phyloP scores from a whole-genome alignment of 208 protist species.

The Herpetomonas muscarum region DNA sequence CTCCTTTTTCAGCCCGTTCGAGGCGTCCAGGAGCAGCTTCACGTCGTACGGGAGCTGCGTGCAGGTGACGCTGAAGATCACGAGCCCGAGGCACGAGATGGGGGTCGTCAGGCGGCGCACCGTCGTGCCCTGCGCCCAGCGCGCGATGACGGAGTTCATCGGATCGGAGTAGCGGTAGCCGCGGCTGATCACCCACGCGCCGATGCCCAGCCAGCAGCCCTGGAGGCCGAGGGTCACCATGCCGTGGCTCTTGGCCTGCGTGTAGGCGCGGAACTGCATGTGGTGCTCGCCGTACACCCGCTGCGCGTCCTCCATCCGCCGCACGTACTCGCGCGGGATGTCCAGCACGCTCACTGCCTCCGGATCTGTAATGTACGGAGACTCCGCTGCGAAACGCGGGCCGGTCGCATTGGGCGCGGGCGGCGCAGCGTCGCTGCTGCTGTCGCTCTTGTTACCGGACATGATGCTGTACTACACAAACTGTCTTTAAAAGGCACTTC shows the following conservation, averaged over 20 bases:
- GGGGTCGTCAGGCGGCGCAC: slow-evolving; percentile 58
- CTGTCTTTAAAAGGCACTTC: no score
- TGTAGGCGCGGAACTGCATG: slow-evolving; percentile 31
- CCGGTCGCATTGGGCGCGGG: no score
- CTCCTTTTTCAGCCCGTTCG: slow-evolving; percentile 22
- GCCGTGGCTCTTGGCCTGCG: slow-evolving; percentile 26
- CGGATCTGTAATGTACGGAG: slow-evolving; percentile 54
- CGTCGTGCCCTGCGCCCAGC: slow-evolving; percentile 32
- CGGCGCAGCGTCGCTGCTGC: no score
- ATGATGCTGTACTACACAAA: no score
- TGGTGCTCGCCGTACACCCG: slow-evolving; percentile 50
- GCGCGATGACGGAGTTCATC: slow-evolving; percentile 53
- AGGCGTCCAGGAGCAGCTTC: slow-evolving; percentile 22
- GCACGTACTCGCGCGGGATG: slow-evolving; percentile 51
- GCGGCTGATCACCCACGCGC: slow-evolving; percentile 55
- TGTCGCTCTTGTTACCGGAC: not conserved
- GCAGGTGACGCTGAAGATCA: slow-evolving; percentile 36
- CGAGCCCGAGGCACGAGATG: slow-evolving; percentile 49
- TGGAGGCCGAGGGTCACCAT: slow-evolving; percentile 52
- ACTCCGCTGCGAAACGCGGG: slow-evolving; percentile 22
- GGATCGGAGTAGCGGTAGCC: slow-evolving; percentile 66
- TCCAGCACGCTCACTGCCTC: slow-evolving; percentile 24
- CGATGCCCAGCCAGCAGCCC: slow-evolving; percentile 55
- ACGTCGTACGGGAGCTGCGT: slow-evolving; percentile 57
- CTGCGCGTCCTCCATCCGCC: slow-evolving; percentile 67